phyloP scores from a whole-genome alignment of 2,329 filamentous ascomycete species.

The Alternaria sp. region DNA sequence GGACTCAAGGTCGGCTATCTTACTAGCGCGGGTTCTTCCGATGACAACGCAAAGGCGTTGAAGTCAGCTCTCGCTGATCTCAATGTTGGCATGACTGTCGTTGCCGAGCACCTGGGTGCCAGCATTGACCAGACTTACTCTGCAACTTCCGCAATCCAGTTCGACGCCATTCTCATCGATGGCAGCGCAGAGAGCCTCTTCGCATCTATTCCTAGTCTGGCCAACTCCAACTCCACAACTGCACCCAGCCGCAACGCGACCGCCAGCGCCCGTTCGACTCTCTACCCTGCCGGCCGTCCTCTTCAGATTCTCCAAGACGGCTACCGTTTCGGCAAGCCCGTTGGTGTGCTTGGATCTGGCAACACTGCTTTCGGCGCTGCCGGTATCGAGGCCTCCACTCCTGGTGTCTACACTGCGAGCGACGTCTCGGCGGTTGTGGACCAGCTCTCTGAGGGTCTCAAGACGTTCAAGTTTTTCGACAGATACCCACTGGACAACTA shows the following conservation, averaged over 20 bases:
- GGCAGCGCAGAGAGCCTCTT: conserved; percentile 66
- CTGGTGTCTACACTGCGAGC: conserved; percentile 43
- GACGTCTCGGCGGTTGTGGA: conserved; percentile 25
- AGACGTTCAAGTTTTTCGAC: conserved; percentile 69
- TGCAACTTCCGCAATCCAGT: conserved; percentile 66
- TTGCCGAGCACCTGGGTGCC: conserved; percentile 63
- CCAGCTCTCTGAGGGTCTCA: conserved; percentile 59
- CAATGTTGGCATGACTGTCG: conserved; percentile 64
- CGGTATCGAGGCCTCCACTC: conserved; percentile 52
- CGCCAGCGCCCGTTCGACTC: conserved; percentile 49
- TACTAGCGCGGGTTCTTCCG: conserved; percentile 53
- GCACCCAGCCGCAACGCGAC: conserved; percentile 27
- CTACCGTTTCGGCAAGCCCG: conserved; percentile 74
- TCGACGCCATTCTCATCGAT: conserved; percentile 68
- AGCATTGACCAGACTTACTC: conserved; percentile 71
- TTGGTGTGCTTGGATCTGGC: conserved; percentile 63
- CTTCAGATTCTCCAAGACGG: conserved; percentile 67
- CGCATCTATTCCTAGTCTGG: conserved; percentile 28
- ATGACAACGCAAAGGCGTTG: conserved; percentile 60
- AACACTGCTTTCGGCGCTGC: conserved; percentile 51
- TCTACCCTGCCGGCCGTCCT: conserved; percentile 70
- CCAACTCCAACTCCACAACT: conserved; percentile 33
- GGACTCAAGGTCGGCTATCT: conserved; percentile 70
- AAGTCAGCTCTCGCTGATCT: conserved; percentile 56
- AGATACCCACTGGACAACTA: conserved; percentile 64